Conservation (phyloP, 371 early-diverging fungal genomes). For the Actinomortierella wolfii region DNA sequence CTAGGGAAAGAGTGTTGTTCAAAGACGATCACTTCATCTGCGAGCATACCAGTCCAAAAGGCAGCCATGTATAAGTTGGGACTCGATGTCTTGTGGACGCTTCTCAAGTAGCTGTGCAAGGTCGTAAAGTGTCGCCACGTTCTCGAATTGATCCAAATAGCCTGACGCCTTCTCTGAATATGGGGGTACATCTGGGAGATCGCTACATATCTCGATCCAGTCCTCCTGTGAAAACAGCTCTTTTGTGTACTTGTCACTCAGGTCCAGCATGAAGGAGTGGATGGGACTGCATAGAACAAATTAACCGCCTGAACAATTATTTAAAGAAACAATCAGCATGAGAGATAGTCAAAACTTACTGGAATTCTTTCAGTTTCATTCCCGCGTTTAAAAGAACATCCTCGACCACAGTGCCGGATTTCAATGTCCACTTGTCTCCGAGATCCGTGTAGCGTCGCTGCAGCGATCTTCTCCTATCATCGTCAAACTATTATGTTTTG, state of each 20-base stretch:
- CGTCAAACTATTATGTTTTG: background rate
- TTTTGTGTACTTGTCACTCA: background rate
- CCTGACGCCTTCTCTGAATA: background rate
- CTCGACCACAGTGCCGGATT: background rate
- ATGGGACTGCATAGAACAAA: slow-evolving; percentile 1
- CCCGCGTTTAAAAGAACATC: slow-evolving; percentile 1
- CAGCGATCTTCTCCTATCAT: slow-evolving; percentile 1
- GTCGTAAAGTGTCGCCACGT: background rate
- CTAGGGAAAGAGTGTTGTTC: background rate
- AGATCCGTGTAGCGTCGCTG: background rate
- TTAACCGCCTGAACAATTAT: background rate
- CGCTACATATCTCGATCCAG: background rate
- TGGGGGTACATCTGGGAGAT: background rate
- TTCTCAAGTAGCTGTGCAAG: background rate
- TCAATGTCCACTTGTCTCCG: background rate
- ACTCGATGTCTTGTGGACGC: slow-evolving; percentile 1
- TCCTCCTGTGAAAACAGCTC: background rate
- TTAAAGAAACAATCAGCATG: background rate
- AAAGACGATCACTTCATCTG: background rate
- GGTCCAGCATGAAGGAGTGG: background rate
- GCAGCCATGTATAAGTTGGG: background rate
- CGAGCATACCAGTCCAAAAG: slow-evolving; percentile 1
- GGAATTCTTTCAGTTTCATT: background rate
- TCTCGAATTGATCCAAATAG: background rate
- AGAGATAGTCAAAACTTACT: background rate